These are phyloP conservation scores for Phylloporus rhodoxanthus DNA, from an alignment of 768 basidiomycete species.

Conservation along the genomic window DNA sequence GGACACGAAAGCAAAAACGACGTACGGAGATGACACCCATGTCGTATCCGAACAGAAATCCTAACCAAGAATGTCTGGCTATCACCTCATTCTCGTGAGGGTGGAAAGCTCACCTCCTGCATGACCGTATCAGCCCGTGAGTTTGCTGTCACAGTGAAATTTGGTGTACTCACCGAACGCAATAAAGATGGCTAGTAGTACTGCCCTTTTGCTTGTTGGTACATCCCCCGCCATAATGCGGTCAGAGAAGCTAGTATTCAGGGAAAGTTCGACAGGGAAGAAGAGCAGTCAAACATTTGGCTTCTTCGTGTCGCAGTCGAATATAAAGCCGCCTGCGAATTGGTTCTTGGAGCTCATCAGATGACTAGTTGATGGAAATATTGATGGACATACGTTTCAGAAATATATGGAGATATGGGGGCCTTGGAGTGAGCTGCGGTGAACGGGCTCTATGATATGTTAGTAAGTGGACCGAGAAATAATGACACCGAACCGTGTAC, in stretches of 20 bases:
- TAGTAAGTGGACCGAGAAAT: neutral
- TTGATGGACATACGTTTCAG: conserved; percentile 3
- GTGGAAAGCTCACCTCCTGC: conserved; percentile 18
- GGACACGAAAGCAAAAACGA: neutral
- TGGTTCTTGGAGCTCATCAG: conserved; percentile 9
- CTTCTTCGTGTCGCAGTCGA: conserved; percentile 1
- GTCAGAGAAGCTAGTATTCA: neutral
- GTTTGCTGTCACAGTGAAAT: neutral
- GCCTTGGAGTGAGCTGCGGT: neutral
- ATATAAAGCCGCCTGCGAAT: neutral
- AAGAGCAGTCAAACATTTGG: neutral
- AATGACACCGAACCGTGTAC: neutral
- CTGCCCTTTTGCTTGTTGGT: conserved; percentile 58
- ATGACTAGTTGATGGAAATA: conserved; percentile 6
- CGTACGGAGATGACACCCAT: conserved; percentile 71
- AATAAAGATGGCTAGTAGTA: conserved; percentile 62
- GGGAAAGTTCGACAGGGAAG: neutral
- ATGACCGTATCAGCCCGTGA: neutral
- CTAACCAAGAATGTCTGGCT: conserved; percentile 16
- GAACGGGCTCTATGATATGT: too few relatives aligned
- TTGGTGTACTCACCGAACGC: conserved; percentile 53
- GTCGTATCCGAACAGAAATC: conserved; percentile 70
- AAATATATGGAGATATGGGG: conserved; percentile 1
- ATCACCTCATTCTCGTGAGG: neutral
- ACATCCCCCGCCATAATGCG: conserved; percentile 35